phyloP scores from a whole-genome alignment of 805 yeast genomes.

The Yarrowia hollandica region DNA sequence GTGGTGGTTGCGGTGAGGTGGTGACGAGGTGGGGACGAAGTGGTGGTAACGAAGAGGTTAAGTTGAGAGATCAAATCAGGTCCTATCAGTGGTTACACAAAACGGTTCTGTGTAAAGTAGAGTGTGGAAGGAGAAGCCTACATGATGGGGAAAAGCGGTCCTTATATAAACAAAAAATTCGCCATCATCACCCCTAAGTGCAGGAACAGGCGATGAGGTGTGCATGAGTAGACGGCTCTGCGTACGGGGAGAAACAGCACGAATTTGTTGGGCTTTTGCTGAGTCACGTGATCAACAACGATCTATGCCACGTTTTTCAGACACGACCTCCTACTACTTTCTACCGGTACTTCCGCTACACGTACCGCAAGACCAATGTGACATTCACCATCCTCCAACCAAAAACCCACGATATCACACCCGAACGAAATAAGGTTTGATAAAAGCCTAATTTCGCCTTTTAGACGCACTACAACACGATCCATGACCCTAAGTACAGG shows the following conservation, averaged over 20 bases:
- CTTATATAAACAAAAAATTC: constrained; percentile 10
- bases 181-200: constrained; percentile 24
- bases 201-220: constrained; percentile 29
- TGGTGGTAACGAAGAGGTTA: too few species aligned
- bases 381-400: neutral
- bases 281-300: neutral
- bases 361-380: too few species aligned
- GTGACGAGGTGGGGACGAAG: neutral
- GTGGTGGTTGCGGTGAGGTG: constrained; percentile 12
- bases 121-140: too few species aligned
- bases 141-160: neutral
- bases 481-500: constrained; percentile 28
- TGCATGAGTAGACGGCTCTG: constrained; percentile 22
- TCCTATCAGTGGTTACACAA: too few species aligned
- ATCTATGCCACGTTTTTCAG: neutral
- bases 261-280: too few species aligned
- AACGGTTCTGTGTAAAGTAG: too few species aligned
- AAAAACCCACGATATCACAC: constrained; percentile 15
- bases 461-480: constrained; percentile 7
- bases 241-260: too few species aligned
- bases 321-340: too few species aligned
- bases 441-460: neutral
- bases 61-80: too few species aligned
- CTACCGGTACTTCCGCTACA: too few species aligned
- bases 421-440: neutral